A percentile compares a stretch with the other conserved stretches of the same genome.
phyloP scores from a whole-genome alignment of 768 basidiomycete species.

The Rhizopogon vesiculosus region DNA sequence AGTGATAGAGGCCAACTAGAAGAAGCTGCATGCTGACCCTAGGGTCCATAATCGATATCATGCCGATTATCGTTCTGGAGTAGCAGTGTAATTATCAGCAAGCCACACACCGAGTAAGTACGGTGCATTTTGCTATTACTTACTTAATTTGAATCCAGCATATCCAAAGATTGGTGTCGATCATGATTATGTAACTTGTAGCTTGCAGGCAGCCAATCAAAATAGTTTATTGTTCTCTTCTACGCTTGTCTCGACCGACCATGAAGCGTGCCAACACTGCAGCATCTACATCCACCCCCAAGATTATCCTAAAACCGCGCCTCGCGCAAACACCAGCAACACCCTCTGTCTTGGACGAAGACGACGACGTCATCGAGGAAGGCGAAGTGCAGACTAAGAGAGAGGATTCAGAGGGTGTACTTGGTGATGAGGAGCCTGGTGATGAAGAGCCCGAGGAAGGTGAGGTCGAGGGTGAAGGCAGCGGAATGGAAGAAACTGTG shows the following conservation, averaged over 20 bases:
- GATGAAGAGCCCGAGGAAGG: slow-evolving; percentile 20
- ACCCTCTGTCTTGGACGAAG: slow-evolving; percentile 13
- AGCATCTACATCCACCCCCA: slow-evolving; percentile 20
- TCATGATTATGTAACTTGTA: too few relatives aligned
- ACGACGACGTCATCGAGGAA: slow-evolving; percentile 14
- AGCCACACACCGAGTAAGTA: too few relatives aligned
- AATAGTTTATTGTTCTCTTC: too few relatives aligned
- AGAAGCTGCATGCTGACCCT: too few relatives aligned
- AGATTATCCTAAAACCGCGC: slow-evolving; percentile 39
- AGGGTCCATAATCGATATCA: too few relatives aligned
- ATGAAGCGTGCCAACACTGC: slow-evolving; percentile 18
- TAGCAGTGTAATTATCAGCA: too few relatives aligned
- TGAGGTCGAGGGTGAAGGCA: slow-evolving; percentile 27
- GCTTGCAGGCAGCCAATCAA: too few relatives aligned
- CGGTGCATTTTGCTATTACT: too few relatives aligned
- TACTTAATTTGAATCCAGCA: too few relatives aligned
- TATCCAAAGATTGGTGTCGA: too few relatives aligned
- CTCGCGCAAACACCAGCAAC: slow-evolving; percentile 17
- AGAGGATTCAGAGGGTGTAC: slow-evolving; percentile 25
- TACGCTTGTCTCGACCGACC: background rate
- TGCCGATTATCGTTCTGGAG: too few relatives aligned
- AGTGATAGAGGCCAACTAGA: too few relatives aligned
- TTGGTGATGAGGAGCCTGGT: slow-evolving; percentile 27
- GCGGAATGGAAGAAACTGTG: slow-evolving; percentile 24
- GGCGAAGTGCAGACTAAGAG: slow-evolving; percentile 23